phyloP scores from a whole-genome alignment of 1,139 yeast species.

The Geotrichum armillariae region DNA sequence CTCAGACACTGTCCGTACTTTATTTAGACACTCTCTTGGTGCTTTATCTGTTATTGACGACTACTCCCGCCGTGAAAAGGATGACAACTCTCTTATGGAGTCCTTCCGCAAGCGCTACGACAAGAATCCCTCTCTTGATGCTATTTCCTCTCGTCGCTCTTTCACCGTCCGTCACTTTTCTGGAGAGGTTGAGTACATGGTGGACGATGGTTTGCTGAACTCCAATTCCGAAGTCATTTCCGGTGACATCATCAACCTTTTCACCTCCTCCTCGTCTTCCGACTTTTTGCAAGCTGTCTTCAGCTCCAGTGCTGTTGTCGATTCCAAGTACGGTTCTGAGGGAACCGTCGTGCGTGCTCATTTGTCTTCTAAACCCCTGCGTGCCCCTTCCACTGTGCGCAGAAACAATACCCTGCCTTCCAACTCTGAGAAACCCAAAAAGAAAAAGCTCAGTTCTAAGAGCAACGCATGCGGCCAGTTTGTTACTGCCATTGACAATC shows the following conservation, averaged over 20 bases:
- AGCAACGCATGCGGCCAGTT: constrained; percentile 41
- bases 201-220: constrained; percentile 36
- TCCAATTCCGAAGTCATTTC: constrained; percentile 42
- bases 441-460: constrained; percentile 26
- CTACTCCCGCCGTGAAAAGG: constrained; percentile 41
- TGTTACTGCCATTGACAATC: constrained; percentile 38
- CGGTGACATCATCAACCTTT: constrained; percentile 43
- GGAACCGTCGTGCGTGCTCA: constrained; percentile 42
- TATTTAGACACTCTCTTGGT: constrained; percentile 41
- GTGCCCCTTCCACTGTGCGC: constrained; percentile 41
- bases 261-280: constrained; percentile 43
- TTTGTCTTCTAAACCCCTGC: constrained; percentile 42
- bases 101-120: constrained; percentile 39
- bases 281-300: constrained; percentile 41
- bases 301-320: constrained; percentile 42
- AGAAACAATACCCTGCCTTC: constrained; percentile 21
- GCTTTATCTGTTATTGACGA: constrained; percentile 43
- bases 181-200: constrained; percentile 44
- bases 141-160: constrained; percentile 33
- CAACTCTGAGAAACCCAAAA: constrained; percentile 17
- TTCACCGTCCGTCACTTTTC: constrained; percentile 43
- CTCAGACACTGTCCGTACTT: constrained; percentile 41
- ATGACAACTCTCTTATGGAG: constrained; percentile 37
- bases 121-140: constrained; percentile 35
- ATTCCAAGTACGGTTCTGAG: constrained; percentile 36